These are phyloP conservation scores for Pseudopyrenochaeta lycopersici DNA, from an alignment of 2,329 filamentous ascomycete species.

Conservation along the genomic window DNA sequence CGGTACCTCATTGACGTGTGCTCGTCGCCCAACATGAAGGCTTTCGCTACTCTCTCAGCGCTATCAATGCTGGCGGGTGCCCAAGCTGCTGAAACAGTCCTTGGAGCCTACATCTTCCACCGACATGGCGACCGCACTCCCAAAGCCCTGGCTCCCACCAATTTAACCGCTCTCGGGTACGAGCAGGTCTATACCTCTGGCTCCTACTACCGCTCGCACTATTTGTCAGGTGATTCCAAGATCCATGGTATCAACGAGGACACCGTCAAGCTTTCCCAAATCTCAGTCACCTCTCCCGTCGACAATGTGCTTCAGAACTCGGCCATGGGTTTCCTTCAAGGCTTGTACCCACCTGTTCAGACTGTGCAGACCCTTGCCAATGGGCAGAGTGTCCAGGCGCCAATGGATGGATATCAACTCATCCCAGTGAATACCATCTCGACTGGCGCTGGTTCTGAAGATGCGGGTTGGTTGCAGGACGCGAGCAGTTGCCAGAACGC, in stretches of 20 bases:
- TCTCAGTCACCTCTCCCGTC: constrained; percentile 75
- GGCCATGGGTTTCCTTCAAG: constrained; percentile 82
- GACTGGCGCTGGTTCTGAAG: constrained; percentile 67
- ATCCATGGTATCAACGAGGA: constrained; percentile 74
- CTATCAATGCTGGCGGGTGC: constrained; percentile 37
- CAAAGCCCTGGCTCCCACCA: constrained; percentile 75
- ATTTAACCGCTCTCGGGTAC: constrained; percentile 82
- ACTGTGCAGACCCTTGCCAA: constrained; percentile 72
- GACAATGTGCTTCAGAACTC: constrained; percentile 84
- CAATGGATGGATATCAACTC: constrained; percentile 83
- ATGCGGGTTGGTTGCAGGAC: constrained; percentile 67
- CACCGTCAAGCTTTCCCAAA: constrained; percentile 73
- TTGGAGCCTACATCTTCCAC: constrained; percentile 87
- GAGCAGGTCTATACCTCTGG: constrained; percentile 77
- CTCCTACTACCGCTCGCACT: constrained; percentile 77
- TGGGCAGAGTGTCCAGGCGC: constrained; percentile 70
- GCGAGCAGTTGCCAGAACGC: constrained; percentile 65
- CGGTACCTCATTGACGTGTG: constrained; percentile 1
- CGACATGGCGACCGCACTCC: constrained; percentile 89
- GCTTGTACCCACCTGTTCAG: constrained; percentile 79
- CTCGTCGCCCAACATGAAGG: constrained; percentile 37
- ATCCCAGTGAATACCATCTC: constrained; percentile 74
- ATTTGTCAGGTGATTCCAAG: constrained; percentile 70
- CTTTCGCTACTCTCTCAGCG: constrained; percentile 26
- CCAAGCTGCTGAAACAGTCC: constrained; percentile 68